Conservation (phyloP, 2,329 filamentous ascomycete genomes). For the Cytospora chrysosperma region DNA sequence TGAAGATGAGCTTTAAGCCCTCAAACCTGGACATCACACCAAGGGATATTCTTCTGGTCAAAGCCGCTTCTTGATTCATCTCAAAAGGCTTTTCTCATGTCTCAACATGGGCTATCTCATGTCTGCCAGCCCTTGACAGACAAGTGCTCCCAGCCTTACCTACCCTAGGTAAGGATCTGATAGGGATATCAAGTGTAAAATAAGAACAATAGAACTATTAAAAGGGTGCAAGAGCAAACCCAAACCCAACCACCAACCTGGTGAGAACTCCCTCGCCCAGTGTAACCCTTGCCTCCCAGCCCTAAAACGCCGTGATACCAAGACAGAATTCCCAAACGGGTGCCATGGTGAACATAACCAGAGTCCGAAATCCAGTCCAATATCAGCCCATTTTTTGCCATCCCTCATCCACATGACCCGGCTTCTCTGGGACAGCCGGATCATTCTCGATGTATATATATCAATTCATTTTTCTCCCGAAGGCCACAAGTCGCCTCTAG, state of each 20-base stretch:
- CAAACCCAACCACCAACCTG: not conserved
- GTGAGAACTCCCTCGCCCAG: not conserved
- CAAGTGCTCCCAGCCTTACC: slow-evolving; percentile 22
- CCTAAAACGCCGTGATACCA: not conserved
- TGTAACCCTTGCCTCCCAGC: not conserved
- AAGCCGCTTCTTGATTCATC: not conserved
- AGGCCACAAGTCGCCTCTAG: not conserved
- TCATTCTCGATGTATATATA: not conserved
- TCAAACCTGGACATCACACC: not conserved
- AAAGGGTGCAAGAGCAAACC: not conserved
- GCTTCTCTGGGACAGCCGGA: not conserved
- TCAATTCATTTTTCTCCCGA: not conserved
- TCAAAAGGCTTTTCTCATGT: not conserved
- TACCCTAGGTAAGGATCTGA: not conserved
- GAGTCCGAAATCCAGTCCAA: not conserved
- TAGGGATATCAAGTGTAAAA: not conserved
- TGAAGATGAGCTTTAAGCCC: no score
- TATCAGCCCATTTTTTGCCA: not conserved
- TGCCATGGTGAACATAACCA: not conserved
- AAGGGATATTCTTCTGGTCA: not conserved
- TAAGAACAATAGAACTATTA: not conserved
- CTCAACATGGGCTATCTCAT: not conserved
- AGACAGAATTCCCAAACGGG: not conserved
- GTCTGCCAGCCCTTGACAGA: not conserved
- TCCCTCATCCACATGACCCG: not conserved